These are phyloP conservation scores for Kingdonia uniflora DNA, from an alignment of 164 flowering plant genomes.

Conservation along the genomic window DNA sequence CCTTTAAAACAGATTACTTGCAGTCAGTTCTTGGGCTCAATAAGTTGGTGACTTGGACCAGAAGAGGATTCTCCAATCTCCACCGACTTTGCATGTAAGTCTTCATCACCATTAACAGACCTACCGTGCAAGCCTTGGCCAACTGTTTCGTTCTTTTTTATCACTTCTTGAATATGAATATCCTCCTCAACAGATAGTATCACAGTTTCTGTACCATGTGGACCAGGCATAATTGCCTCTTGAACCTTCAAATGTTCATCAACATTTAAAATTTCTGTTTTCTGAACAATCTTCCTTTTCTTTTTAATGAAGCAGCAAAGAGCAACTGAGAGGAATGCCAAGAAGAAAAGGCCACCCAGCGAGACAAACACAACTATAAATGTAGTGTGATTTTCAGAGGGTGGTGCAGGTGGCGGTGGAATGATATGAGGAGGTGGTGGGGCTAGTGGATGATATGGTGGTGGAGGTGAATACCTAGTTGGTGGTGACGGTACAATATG, in stretches of 20 bases:
- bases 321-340: conserved; percentile 46
- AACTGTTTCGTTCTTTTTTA: conserved; percentile 22
- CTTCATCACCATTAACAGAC: conserved; percentile 7
- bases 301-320: conserved; percentile 52
- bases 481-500: conserved; percentile 22
- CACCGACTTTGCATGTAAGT: conserved; percentile 11
- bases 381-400: conserved; percentile 27
- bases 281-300: conserved; percentile 28
- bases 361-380: conserved; percentile 45
- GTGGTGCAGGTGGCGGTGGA: conserved; percentile 31
- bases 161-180: conserved; percentile 34
- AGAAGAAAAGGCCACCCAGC: conserved; percentile 56
- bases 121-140: conserved; percentile 11
- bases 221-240: conserved; percentile 50
- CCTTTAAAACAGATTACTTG: not conserved
- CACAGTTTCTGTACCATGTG: conserved; percentile 39
- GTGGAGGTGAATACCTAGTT: conserved; percentile 7
- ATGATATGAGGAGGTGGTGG: conserved; percentile 23
- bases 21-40: conserved; percentile 18
- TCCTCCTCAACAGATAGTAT: conserved; percentile 38
- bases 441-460: conserved; percentile 17
- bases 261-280: conserved; percentile 30
- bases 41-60: conserved; percentile 14
- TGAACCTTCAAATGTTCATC: conserved; percentile 51
- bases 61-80: conserved; percentile 16